Evolutionary conservation across 768 basidiomycete genomes (phyloP), one percentile per base, ranked within the genome.

Genomic region (Xanthoconium purpureum): DNA sequence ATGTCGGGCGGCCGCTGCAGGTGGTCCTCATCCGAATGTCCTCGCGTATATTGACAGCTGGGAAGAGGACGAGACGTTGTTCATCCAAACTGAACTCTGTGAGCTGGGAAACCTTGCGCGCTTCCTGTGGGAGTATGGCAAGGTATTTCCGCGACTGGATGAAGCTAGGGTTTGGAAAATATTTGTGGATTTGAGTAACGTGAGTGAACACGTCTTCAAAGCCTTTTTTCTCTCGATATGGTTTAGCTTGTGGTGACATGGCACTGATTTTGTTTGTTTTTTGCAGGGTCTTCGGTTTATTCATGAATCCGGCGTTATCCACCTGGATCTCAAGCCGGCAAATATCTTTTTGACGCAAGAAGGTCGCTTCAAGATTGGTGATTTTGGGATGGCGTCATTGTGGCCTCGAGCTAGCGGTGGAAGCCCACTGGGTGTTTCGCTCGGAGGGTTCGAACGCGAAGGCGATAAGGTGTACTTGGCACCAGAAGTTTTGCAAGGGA

Each of bases 391-490:
- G 87, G 95, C 96, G n/a, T 91, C 92, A 7, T 65, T 93, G 50
- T 95, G 92, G 89, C 93, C 94, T 1, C 78, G 94, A 38, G 75
- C 77, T 0, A 64, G 57, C 13, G 62, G 71, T 35, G 71, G 65
- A 11, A 75, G 73, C 48, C 71, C 70, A 9, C 64, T 74, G 50
- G 81, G 78, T 9, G 57, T 63, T 9, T 47, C 63, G 8, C 62
- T 70, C 5, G 77, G 75, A 14, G 71, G 72, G n/a, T 94, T 98
- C 69, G 96, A 98, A 72, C 83, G 97, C 15, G 97, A 99, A 72
- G 97, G 97, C 6, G 97, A 99, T 73, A 89, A 98, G 70, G 79
- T 95, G 61, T 99, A 99, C 76, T 82, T 99, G 75, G 94, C 97
- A 39, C 93, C 93, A 12, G 97, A 99, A 75, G 91, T 98, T 40